Evolutionary conservation across 768 basidiomycete genomes (phyloP), one percentile per base, ranked within the genome.

Genomic region (Pulveroboletus sp.): DNA sequence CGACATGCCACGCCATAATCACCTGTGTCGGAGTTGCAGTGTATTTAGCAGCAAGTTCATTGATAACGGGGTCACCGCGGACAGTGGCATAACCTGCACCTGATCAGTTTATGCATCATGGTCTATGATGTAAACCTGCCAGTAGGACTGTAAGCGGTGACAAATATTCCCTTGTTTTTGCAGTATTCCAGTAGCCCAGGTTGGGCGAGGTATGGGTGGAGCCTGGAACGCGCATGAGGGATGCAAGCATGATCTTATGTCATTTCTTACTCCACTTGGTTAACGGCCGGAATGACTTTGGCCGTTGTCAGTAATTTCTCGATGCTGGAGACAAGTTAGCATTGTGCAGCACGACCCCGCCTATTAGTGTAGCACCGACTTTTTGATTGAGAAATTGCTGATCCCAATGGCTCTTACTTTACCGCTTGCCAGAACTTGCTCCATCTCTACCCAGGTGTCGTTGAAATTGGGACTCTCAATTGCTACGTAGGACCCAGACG

Each of bases 151-250:
- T 89, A 92, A 11, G 86, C 85, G 17, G 86, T 84, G 47, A 87
- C 59, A 16, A 77, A 72, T 61, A 91, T 89, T 41, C 81, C 83
- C 59, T 83, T 80, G 50, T 63, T 59, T 36, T 69, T 61, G 72
- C 84, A 85, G 63, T 75, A 80, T 49, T 76, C 74, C 31, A 55
- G 27, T 27, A 56, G 20, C 70, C 79, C 75, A 24, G 76, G 70
- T 57, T 87, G 82, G 6, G 79, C 76, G 50, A 86, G 75, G 67
- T 82, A 85, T 5, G 86, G 86, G 65, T 91, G 89, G 5, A 46
- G 40, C 22, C 40, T 47, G 24, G 23, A 40, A 27, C 4, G 81
- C 17, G 66, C 46, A 47, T 68, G 48, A 63, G 26, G 22, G 42
- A 19, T 16, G 13, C 26, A 6, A 14, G 30, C 22, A n/a, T 29